Evolutionary conservation across 2,329 filamentous ascomycete species (phyloP).

Genomic region (Xylogone sp.): DNA sequence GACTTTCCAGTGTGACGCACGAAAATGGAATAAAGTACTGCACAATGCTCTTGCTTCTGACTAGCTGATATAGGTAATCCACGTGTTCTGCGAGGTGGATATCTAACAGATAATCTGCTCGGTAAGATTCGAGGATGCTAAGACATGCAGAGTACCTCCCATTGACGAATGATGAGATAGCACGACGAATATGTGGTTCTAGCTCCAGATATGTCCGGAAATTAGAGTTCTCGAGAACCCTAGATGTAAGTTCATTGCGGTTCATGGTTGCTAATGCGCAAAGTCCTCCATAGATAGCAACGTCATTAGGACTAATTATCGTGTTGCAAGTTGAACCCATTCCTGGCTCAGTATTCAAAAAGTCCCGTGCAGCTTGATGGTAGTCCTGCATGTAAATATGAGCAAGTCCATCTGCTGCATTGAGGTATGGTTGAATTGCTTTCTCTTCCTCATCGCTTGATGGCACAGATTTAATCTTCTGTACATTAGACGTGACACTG

Average conservation of each 20-base stretch:
- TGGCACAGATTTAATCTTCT: slow-evolving; percentile 57
- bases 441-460: slow-evolving; percentile 43
- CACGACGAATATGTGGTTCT: slow-evolving; percentile 90
- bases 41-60: slow-evolving; percentile 87
- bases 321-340: slow-evolving; percentile 59
- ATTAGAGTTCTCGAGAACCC: slow-evolving; percentile 72
- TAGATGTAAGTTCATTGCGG: slow-evolving; percentile 66
- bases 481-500: slow-evolving; percentile 58
- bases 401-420: slow-evolving; percentile 57
- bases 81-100: slow-evolving; percentile 78
- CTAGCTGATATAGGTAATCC: slow-evolving; percentile 62
- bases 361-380: slow-evolving; percentile 65
- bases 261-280: slow-evolving; percentile 89
- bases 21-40: slow-evolving; percentile 92
- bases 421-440: slow-evolving; percentile 46
- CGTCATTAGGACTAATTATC: slow-evolving; percentile 77
- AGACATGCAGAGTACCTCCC: slow-evolving; percentile 86
- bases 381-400: slow-evolving; percentile 54
- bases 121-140: slow-evolving; percentile 75
- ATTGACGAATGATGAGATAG: slow-evolving; percentile 83
- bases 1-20: slow-evolving; percentile 73
- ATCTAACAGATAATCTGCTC: slow-evolving; percentile 85
- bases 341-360: slow-evolving; percentile 41
- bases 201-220: slow-evolving; percentile 90
- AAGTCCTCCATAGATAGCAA: slow-evolving; percentile 88